Conservation (phyloP, 306 rosid species). For the Cicer yamashitae region DNA sequence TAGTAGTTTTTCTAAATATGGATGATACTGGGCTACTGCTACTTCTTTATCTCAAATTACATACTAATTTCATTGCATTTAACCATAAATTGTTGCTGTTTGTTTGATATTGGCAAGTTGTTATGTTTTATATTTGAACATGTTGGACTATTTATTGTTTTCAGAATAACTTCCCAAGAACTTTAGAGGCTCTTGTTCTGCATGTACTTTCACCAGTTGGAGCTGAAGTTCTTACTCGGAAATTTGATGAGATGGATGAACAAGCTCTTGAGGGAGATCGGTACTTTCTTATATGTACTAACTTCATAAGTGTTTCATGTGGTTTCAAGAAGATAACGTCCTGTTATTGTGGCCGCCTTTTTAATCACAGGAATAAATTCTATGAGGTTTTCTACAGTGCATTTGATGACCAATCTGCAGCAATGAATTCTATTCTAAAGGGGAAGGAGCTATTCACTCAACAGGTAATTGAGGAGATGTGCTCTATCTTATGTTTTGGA, state of each 20-base stretch:
- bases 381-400: conserved; percentile 79
- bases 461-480: conserved; percentile 62
- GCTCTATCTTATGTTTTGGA: conserved; percentile 48
- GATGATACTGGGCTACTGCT: conserved; percentile 32
- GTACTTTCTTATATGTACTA: conserved; percentile 53
- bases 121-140: conserved; percentile 29
- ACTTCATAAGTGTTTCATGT: conserved; percentile 28
- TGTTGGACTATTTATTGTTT: conserved; percentile 44
- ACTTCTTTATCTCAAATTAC: conserved; percentile 23
- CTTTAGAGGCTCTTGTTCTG: conserved; percentile 86
- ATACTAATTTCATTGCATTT: conserved; percentile 24
- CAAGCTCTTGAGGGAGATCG: conserved; percentile 67
- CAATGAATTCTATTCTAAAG: conserved; percentile 85
- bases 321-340: conserved; percentile 42
- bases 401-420: conserved; percentile 84
- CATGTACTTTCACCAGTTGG: conserved; percentile 90
- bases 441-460: conserved; percentile 84
- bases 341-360: conserved; percentile 34
- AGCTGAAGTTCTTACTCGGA: conserved; percentile 83
- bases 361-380: conserved; percentile 64
- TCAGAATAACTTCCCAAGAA: conserved; percentile 85
- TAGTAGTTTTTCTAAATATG: conserved; percentile 20
- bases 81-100: conserved; percentile 26
- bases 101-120: conserved; percentile 27
- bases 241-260: conserved; percentile 92